Conservation (phyloP, 305 asterid species). For the Solanum hybrid region DNA sequence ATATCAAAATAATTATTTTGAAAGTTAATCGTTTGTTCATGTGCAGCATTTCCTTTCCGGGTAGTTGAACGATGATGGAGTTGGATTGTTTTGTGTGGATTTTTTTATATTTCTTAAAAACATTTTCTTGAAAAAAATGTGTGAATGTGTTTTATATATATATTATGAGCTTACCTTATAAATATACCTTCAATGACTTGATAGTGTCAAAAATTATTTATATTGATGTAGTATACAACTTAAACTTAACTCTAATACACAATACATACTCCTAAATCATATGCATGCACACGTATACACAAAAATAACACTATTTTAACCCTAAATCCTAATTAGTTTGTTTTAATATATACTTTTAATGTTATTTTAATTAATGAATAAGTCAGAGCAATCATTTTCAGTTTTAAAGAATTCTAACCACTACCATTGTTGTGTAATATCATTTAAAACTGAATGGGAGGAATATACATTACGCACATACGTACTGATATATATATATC, state of each 20-base stretch:
- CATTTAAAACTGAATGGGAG: too few relatives aligned
- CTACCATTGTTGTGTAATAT: too few relatives aligned
- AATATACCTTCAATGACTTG: not conserved
- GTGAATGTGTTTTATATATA: too few relatives aligned
- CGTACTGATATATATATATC: too few relatives aligned
- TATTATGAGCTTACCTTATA: not conserved
- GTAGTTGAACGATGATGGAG: not conserved
- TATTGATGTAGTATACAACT: not conserved
- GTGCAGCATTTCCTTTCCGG: not conserved
- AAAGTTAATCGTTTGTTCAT: not conserved
- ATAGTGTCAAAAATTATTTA: not conserved
- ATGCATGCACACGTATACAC: not conserved
- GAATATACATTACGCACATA: too few relatives aligned
- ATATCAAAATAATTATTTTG: not conserved
- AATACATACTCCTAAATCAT: not conserved
- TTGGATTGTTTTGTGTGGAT: too few relatives aligned
- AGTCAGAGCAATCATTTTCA: too few relatives aligned
- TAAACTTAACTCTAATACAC: not conserved
- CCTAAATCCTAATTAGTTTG: not conserved
- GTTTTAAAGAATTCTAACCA: too few relatives aligned
- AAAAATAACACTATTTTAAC: not conserved
- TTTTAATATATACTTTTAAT: not conserved
- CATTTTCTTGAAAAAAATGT: too few relatives aligned
- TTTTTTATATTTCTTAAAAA: too few relatives aligned
- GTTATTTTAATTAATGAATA: too few relatives aligned